Evolutionary conservation across 306 rosid genomes (phyloP), one percentile per base, ranked within the genome.

Genomic region (Castanea mollissima): DNA sequence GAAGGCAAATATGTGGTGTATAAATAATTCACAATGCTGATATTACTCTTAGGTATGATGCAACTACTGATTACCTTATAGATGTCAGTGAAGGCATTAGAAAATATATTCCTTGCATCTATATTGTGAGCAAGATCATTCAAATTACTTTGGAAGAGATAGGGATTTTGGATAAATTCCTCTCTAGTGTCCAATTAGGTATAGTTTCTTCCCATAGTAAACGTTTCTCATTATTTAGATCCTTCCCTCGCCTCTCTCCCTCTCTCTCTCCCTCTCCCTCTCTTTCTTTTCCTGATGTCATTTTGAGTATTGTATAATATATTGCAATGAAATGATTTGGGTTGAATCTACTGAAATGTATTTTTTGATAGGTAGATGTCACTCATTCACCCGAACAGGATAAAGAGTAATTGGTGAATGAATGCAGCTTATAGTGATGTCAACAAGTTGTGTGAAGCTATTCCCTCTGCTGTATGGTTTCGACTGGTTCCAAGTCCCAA

Each of bases 111-210:
- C 99, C 99, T 78, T 91, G 98, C 88, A 91, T 95, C 76, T 95
- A 95, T 85, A 97, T 62, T 73, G 91, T 95, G 86, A 95, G 93
- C 91, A 95, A 95, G 86, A 93, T 95, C 75, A 97, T 93, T 87
- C 97, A 91, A 88, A 95, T 95, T 79, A 95, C 99, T 13, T 87
- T 91, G 25, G 99, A 95, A 83, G 99, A 93, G 81, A 86, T 93
- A 85, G 97, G 93, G 91, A 95, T 95, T 79, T 86, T 95, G 89
- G 99, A 95, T 83, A 95, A 90, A 91, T 91, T 82, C 97, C 99
- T 64, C 99, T 91, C 87, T 93, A 95, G 86, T 89, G 96, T 79
- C 99, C 99, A 46, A 85, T 95, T 85, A 93, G 99, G 98, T 93
- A 86, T 74, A 52, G 71, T 52, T 75, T 74, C 21, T 29, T 1